A percentile compares a stretch with the other conserved stretches of the same genome.
phyloP scores from a whole-genome alignment of 306 rosid genomes.

The Dicorynia guianensis region DNA sequence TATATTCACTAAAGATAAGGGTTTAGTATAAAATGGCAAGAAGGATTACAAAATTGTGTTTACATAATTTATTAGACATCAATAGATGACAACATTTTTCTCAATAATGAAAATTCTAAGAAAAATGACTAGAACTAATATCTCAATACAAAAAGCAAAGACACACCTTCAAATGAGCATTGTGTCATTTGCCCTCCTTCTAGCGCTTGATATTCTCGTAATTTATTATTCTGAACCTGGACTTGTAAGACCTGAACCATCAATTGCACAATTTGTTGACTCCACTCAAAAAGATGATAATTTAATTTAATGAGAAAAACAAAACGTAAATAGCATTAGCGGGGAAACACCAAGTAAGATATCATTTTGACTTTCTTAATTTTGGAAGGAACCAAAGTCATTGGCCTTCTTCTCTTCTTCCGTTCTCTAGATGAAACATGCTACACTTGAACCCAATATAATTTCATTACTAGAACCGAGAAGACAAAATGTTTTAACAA shows the following conservation, averaged over 20 bases:
- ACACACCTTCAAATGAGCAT: constrained; percentile 89
- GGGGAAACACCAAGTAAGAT: constrained; percentile 69
- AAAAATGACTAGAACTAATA: constrained; percentile 17
- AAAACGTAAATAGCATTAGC: background rate
- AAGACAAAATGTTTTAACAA: constrained; percentile 42
- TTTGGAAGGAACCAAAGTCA: constrained; percentile 85
- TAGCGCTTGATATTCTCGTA: constrained; percentile 90
- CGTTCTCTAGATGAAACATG: constrained; percentile 86
- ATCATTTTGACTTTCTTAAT: constrained; percentile 84
- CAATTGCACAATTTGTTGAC: constrained; percentile 30
- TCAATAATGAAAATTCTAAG: background rate
- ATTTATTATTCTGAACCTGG: constrained; percentile 75
- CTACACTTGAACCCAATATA: constrained; percentile 77
- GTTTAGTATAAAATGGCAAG: background rate
- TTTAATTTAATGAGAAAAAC: background rate
- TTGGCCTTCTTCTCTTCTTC: constrained; percentile 75
- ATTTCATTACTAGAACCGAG: constrained; percentile 23
- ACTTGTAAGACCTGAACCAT: constrained; percentile 77
- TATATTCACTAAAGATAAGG: constrained; percentile 6
- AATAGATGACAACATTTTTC: background rate
- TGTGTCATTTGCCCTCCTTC: constrained; percentile 93
- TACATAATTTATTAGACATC: constrained; percentile 22
- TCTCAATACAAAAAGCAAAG: constrained; percentile 10
- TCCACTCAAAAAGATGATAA: background rate
- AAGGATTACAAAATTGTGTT: background rate